phyloP scores from a whole-genome alignment of 2,329 filamentous ascomycete species.

The Fusarium clavum region DNA sequence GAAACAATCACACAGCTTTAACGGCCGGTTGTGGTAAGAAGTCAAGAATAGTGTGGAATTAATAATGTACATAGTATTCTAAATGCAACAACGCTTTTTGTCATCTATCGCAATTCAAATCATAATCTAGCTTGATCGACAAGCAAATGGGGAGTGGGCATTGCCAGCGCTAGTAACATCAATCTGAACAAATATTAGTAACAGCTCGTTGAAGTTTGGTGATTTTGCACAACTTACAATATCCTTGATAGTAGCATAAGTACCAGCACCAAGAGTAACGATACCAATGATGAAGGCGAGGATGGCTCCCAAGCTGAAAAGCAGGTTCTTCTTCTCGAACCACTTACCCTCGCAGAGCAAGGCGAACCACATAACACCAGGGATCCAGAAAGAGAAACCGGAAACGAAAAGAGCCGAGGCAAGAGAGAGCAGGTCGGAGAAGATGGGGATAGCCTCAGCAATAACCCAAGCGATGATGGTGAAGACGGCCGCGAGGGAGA shows the following conservation, averaged over 20 bases:
- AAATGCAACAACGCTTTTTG: constrained; percentile 12
- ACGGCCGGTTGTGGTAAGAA: background rate
- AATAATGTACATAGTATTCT: constrained; percentile 7
- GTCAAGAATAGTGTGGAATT: constrained; percentile 1
- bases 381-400: constrained; percentile 38
- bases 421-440: constrained; percentile 35
- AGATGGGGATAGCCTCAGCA: constrained; percentile 38
- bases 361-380: constrained; percentile 35
- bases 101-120: background rate
- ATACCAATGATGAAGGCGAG: constrained; percentile 35
- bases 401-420: constrained; percentile 35
- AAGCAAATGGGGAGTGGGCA: constrained; percentile 43
- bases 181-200: constrained; percentile 21
- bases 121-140: constrained; percentile 19
- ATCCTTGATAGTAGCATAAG: constrained; percentile 39
- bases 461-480: constrained; percentile 38
- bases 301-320: constrained; percentile 31
- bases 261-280: constrained; percentile 37
- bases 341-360: constrained; percentile 36
- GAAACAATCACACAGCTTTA: too few relatives aligned
- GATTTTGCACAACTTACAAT: constrained; percentile 12
- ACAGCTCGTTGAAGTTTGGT: rapidly evolving
- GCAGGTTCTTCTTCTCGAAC: constrained; percentile 35
- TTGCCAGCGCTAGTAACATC: constrained; percentile 27
- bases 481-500: constrained; percentile 28